Base-by-base conservation (phyloP, 2,329 filamentous ascomycete genomes). In the Fusarium sp. region DNA sequence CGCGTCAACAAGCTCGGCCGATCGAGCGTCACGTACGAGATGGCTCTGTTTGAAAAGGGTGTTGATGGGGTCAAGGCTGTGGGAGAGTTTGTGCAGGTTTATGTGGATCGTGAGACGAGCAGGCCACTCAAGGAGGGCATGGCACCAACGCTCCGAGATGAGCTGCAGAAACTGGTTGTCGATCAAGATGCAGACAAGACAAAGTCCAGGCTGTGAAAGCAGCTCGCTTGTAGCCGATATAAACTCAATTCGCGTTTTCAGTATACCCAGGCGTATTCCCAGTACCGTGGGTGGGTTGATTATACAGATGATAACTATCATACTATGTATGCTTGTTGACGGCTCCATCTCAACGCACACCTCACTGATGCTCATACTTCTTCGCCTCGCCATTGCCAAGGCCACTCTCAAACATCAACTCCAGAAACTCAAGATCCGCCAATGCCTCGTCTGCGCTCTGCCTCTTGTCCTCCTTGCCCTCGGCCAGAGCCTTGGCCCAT, bases 21-120 rank as follows among this genome's bases (percentile, higher is more conserved):
- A 66, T 92, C 91, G 23, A 97, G 92, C 70, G 93, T 96, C 9
- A 91, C 87, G 11, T 98, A 97, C 71, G 94, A 98, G 72, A 86
- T 96, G 55, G 95, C 88, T 0, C 82, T 98, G 1, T 98, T 97
- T 70, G 88, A 92, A 72, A 82, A 85, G 57, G 91, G 89, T 0
- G 78, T 88, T 3, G 86, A 91, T 2, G 79, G 84, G 17, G 91
- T 95, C 9, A 76, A 90, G 72, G 92, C 92, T 10, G 92, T 97
- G 1, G 93, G 93, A 2, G 89, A 90, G 67, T 93, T 95, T 71
- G 84, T 92, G 13, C 93, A 97, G 73, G 92, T 97, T 10, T 96
- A 94, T 77, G 90, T 96, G n/a, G 86, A 93, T 56, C 83, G 91
- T 47, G 82, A 82, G 33, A 89, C 85, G 14, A 86, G 88, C 64